Conservation (phyloP, 495 filamentous ascomycete genomes). For the Podospora pseudocomata region DNA sequence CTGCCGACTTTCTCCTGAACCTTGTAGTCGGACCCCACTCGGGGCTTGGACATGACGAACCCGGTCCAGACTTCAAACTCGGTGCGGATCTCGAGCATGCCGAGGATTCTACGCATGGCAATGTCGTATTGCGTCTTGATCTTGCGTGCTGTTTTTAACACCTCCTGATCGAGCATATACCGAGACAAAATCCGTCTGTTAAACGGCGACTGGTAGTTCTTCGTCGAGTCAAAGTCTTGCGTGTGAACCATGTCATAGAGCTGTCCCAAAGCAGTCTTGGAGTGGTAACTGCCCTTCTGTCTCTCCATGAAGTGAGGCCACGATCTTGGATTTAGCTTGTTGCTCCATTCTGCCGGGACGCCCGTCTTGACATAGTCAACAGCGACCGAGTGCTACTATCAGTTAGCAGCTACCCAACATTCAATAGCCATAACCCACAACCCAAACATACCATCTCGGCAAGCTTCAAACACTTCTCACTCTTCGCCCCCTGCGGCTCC, state of each 20-base stretch:
- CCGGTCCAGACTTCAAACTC: slow-evolving; percentile 91
- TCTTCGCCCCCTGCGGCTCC: slow-evolving; percentile 58
- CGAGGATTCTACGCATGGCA: slow-evolving; percentile 74
- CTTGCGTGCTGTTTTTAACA: slow-evolving; percentile 55
- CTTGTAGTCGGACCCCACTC: slow-evolving; percentile 70
- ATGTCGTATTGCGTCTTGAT: slow-evolving; percentile 77
- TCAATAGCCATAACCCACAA: neutral
- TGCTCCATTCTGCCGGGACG: slow-evolving; percentile 62
- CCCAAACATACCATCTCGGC: slow-evolving; percentile 39
- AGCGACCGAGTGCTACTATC: slow-evolving; percentile 74
- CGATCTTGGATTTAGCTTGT: slow-evolving; percentile 51
- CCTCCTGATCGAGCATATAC: slow-evolving; percentile 50
- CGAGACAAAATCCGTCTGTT: slow-evolving; percentile 71
- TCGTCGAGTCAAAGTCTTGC: slow-evolving; percentile 59
- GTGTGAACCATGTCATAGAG: slow-evolving; percentile 66
- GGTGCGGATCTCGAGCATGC: slow-evolving; percentile 76
- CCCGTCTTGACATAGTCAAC: slow-evolving; percentile 96
- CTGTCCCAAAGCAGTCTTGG: slow-evolving; percentile 69
- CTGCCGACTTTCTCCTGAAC: slow-evolving; percentile 75
- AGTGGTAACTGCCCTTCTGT: slow-evolving; percentile 55
- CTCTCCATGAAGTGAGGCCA: slow-evolving; percentile 97
- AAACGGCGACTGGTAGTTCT: slow-evolving; percentile 65
- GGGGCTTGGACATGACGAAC: slow-evolving; percentile 71
- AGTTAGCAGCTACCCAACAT: neutral
- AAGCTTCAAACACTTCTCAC: slow-evolving; percentile 66